phyloP scores from a whole-genome alignment of 345 rosid species.

The Syzygium aromaticum region DNA sequence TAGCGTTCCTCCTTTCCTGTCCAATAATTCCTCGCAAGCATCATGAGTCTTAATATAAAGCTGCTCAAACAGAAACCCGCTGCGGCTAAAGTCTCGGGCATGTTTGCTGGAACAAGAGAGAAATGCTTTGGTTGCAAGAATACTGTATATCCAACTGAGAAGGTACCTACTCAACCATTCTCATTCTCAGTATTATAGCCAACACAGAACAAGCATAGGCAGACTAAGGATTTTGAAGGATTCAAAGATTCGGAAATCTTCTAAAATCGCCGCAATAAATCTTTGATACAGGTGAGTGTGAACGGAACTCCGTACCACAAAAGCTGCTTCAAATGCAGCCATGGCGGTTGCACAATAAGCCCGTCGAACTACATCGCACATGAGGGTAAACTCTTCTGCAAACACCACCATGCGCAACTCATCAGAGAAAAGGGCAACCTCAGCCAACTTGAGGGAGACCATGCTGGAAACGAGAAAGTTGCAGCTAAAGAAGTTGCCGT shows the following conservation, averaged over 20 bases:
- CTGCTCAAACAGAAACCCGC: constrained; percentile 44
- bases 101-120: constrained; percentile 88
- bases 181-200: neutral
- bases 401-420: constrained; percentile 86
- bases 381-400: constrained; percentile 88
- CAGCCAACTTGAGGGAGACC: constrained; percentile 61
- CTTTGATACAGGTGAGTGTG: constrained; percentile 59
- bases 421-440: constrained; percentile 84
- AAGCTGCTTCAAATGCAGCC: constrained; percentile 94
- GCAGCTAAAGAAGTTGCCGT: neutral
- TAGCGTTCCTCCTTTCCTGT: neutral
- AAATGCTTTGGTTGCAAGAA: constrained; percentile 81
- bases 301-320: constrained; percentile 87
- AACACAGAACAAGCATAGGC: neutral
- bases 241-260: neutral
- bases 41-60: neutral
- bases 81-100: constrained; percentile 55
- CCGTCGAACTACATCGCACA: constrained; percentile 89
- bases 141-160: constrained; percentile 84
- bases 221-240: neutral
- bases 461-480: constrained; percentile 39
- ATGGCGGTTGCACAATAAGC: constrained; percentile 87
- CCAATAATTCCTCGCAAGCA: neutral
- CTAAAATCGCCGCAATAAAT: neutral
- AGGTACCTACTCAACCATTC: constrained; percentile 26